Evolutionary conservation across 2,329 filamentous ascomycete species (phyloP), one percentile per base, ranked within the genome.

Genomic region (Passalora sequoiae): DNA sequence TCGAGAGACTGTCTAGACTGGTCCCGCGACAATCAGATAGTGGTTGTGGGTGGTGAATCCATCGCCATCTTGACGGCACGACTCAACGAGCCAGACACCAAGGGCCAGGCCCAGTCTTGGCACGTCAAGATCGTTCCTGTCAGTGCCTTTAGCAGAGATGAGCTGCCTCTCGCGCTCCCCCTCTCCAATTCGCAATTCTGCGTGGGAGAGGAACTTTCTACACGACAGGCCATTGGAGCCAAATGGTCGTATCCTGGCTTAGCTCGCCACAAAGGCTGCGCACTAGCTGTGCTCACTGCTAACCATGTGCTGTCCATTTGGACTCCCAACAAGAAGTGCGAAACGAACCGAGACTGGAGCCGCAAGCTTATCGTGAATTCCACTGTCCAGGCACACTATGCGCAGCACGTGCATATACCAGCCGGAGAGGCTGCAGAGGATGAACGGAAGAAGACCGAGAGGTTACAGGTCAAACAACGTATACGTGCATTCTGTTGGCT

Each of bases 241-340:
- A 63, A 69, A 6, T 82, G 78, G 78, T 81, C 78, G 4, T 66
- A 73, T 2, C 67, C 73, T 5, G 77, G 78, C 2, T 60, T 81
- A 28, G 76, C 68, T 13, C 71, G 70, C 51, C 72, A 78, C 58
- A 64, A 70, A 31, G 69, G 74, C 49, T 76, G 71, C 54, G 70
- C 72, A 6, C 67, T 82, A 20, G 75, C 71, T 2, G 70, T 78
- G 12, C 62, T 79, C 32, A 79, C 76, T 0, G 71, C 76, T 2
- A 80, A 78, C 50, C 60, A 78, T 42, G 55, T 76, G 1, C 59
- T 82, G 4, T 76, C 75, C 1, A 58, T 82, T 6, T 82, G 77
- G 71, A 72, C 75, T 36, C 66, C 71, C 2, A 59, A 69, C 22
- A 71, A 71, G 9, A 63, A 63, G 13, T 62, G 60, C 1, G 57